Conservation (phyloP, 2,329 filamentous ascomycete species). For the Purpureocillium lavendulum region DNA sequence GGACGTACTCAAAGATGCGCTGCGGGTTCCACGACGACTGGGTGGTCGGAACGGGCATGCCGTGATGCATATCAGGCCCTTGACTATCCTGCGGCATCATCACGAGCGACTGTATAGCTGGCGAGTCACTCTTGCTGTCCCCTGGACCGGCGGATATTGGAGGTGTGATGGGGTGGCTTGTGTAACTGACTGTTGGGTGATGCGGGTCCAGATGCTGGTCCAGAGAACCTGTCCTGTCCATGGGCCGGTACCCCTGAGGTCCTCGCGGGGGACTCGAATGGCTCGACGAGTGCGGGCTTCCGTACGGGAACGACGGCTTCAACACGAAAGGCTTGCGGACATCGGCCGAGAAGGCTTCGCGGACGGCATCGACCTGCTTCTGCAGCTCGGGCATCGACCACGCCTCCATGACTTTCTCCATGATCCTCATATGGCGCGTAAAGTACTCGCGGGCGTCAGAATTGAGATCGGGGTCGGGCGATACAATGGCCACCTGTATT, state of each 20-base stretch:
- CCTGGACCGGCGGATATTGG: constrained; percentile 66
- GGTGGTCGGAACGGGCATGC: constrained; percentile 56
- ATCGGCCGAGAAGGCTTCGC: constrained; percentile 87
- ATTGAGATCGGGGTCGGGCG: constrained; percentile 83
- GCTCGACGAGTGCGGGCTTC: constrained; percentile 61
- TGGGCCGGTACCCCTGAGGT: constrained; percentile 39
- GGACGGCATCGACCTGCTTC: constrained; percentile 78
- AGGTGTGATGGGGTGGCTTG: constrained; percentile 67
- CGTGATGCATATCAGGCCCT: constrained; percentile 40
- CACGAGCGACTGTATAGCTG: constrained; percentile 61
- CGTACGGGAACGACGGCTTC: constrained; percentile 79
- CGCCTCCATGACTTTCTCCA: constrained; percentile 73
- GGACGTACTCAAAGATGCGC: constrained; percentile 78
- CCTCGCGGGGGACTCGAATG: constrained; percentile 55
- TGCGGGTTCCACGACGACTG: constrained; percentile 73
- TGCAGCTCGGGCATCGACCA: constrained; percentile 90
- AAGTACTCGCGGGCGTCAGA: constrained; percentile 82
- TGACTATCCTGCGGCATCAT: constrained; percentile 59
- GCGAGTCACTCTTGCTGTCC: constrained; percentile 71
- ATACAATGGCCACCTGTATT: constrained; percentile 76
- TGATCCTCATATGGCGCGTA: constrained; percentile 83
- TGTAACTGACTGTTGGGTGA: constrained; percentile 57
- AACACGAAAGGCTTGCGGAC: constrained; percentile 77
- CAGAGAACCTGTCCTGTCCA: constrained; percentile 38
- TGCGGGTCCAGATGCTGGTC: constrained; percentile 46